phyloP scores from a whole-genome alignment of 306 rosid genomes.

The Phaseolus lunatus region DNA sequence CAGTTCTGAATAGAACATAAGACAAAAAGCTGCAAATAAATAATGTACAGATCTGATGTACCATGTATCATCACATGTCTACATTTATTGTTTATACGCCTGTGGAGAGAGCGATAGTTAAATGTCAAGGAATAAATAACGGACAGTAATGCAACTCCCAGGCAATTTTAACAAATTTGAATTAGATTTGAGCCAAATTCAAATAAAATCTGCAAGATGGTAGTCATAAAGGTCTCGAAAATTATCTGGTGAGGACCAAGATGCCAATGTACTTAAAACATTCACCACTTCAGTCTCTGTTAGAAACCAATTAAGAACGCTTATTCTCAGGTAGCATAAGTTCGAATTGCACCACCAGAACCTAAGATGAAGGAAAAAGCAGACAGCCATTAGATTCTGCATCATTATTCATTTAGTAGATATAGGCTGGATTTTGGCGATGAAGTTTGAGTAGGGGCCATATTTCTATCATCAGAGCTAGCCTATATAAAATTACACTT shows the following conservation, averaged over 20 bases:
- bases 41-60: slow-evolving; percentile 35
- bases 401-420: slow-evolving; percentile 28
- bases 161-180: slow-evolving; percentile 31
- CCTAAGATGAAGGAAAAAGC: slow-evolving; percentile 37
- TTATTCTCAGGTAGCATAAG: slow-evolving; percentile 19
- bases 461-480: no score
- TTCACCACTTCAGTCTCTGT: background rate
- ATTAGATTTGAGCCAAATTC: slow-evolving; percentile 14
- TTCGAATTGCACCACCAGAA: slow-evolving; percentile 37
- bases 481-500: no score
- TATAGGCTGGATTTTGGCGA: no score
- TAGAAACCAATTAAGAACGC: slow-evolving; percentile 28
- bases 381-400: slow-evolving; percentile 44
- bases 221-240: slow-evolving; percentile 18
- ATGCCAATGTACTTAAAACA: background rate
- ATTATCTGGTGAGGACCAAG: slow-evolving; percentile 29
- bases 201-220: slow-evolving; percentile 39
- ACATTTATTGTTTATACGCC: slow-evolving; percentile 35
- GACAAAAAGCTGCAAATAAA: slow-evolving; percentile 49
- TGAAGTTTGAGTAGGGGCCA: no score
- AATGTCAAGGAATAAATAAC: slow-evolving; percentile 37
- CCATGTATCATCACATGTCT: slow-evolving; percentile 44
- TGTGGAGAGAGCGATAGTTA: slow-evolving; percentile 11
- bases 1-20: slow-evolving; percentile 39
- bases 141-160: slow-evolving; percentile 22